These are phyloP conservation scores for Bimuria novae-zelandiae DNA, from an alignment of 2,329 filamentous ascomycete genomes.

Conservation along the genomic window DNA sequence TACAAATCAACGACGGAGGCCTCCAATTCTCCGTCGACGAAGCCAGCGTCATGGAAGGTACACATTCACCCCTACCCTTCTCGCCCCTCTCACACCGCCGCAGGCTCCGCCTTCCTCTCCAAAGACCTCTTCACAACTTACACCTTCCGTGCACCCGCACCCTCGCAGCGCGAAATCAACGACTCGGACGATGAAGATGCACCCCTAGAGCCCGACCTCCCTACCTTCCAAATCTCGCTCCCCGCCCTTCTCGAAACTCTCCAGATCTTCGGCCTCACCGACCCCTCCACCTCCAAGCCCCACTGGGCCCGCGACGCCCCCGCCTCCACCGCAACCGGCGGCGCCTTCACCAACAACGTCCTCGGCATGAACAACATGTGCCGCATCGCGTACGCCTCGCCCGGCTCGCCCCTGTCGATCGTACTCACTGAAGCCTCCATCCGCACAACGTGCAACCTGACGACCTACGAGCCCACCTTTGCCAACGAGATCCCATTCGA, in stretches of 20 bases:
- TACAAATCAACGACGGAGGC: constrained; percentile 84
- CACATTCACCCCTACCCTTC: neutral
- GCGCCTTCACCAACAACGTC: constrained; percentile 76
- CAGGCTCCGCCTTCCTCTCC: constrained; percentile 81
- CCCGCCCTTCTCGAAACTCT: constrained; percentile 88
- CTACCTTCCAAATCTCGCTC: constrained; percentile 85
- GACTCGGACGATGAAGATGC: constrained; percentile 32
- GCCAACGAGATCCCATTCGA: constrained; percentile 87
- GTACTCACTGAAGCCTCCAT: constrained; percentile 85
- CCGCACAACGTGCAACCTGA: constrained; percentile 74
- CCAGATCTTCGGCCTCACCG: constrained; percentile 83
- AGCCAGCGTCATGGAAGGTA: constrained; percentile 88
- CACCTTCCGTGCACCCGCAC: constrained; percentile 62
- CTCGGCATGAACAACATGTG: constrained; percentile 86
- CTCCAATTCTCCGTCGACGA: constrained; percentile 89
- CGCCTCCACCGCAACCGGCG: constrained; percentile 63
- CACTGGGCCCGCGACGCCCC: constrained; percentile 48
- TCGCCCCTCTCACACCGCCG: constrained; percentile 7
- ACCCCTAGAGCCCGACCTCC: constrained; percentile 52
- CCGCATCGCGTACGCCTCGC: constrained; percentile 74
- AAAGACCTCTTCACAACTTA: constrained; percentile 88
- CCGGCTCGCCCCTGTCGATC: constrained; percentile 80
- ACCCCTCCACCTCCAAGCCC: constrained; percentile 45
- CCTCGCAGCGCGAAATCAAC: constrained; percentile 38
- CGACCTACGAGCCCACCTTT: constrained; percentile 74